Base-by-base conservation (phyloP, 2,329 filamentous ascomycete species). In the Trichoderma hamatum region DNA sequence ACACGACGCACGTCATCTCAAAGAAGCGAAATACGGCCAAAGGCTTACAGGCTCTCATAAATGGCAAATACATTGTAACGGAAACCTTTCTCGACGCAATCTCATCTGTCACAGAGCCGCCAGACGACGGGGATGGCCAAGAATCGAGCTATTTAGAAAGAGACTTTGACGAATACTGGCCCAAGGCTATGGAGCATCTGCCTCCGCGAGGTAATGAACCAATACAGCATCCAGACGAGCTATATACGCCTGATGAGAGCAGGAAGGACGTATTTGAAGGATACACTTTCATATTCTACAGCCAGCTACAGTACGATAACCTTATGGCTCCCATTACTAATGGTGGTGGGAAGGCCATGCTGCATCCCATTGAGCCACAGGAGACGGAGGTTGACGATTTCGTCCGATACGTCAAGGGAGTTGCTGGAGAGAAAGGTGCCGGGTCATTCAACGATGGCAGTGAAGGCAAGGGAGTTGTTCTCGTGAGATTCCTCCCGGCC, bases 21-120 rank as follows among this genome's bases (percentile, higher is more conserved):
- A 92, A 89, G 78, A 97, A 97, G 80, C 87, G 96, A 59, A 99
- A 98, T 78, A 95, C 93, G 0, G 87, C 94, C 0, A 94, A 93
- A 72, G 93, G 92, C 0, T 84, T 99, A 2, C 93, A 96, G 76
- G 95, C 93, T 2, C 83, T 99, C 11, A 90, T 97, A 46, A 92
- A 94, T 74, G 93, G 88, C 16, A 91, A 87, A 78, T 88, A 89
- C 73, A 90, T 98, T 52, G 93, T 98, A 13, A 88, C 88, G 3
- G 84, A 87, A 67, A 84, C 86, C 0, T 98, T 92, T 73, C 83
- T 97, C 16, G 88, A 94, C 71, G 90, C 91, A 0, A 81, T 98
- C 0, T 83, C 89, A 0, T 82, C 86, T 52, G 90, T 86, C 6
- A 86, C 89, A 1, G 84, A 82, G 0, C 79, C 84, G 0, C 78